Conservation (phyloP, 2,329 filamentous ascomycete genomes). For the Phaeosphaeriaceae sp. region DNA sequence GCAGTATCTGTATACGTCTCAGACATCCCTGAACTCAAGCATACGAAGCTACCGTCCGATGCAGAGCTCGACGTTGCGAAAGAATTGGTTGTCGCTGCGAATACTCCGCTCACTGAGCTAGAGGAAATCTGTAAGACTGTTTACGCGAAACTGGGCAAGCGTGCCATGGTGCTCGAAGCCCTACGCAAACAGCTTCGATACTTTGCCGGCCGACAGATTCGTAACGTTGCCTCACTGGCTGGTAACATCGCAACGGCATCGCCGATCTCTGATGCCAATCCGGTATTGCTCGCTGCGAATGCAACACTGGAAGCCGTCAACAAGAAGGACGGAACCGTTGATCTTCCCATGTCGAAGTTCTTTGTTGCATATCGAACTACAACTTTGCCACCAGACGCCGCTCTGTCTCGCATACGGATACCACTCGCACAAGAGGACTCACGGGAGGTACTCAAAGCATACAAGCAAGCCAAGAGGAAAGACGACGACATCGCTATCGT, state of each 20-base stretch:
- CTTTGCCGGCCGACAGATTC: conserved; percentile 92
- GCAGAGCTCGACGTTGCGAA: conserved; percentile 33
- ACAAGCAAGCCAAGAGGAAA: conserved; percentile 95
- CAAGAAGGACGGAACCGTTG: conserved; percentile 68
- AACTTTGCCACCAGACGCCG: conserved; percentile 77
- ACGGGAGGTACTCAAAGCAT: conserved; percentile 83
- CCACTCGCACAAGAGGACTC: conserved; percentile 71
- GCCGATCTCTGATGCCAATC: conserved; percentile 94
- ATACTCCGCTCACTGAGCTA: conserved; percentile 88
- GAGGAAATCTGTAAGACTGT: conserved; percentile 83
- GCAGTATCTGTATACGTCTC: conserved; percentile 89
- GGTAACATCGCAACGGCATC: conserved; percentile 93
- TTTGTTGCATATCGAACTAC: conserved; percentile 91
- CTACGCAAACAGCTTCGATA: conserved; percentile 94
- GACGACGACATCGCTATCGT: conserved; percentile 98
- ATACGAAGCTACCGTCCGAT: conserved; percentile 51
- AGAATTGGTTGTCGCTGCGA: conserved; percentile 81
- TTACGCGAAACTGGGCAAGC: conserved; percentile 55
- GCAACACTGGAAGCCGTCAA: conserved; percentile 78
- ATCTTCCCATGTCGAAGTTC: conserved; percentile 78
- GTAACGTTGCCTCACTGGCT: conserved; percentile 92
- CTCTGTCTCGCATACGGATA: conserved; percentile 83
- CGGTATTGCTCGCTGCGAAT: conserved; percentile 85
- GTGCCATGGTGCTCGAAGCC: conserved; percentile 57
- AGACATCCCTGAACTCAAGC: conserved; percentile 87